Conservation (phyloP, 129 eudicot species). For the Helianthus tuberosus region DNA sequence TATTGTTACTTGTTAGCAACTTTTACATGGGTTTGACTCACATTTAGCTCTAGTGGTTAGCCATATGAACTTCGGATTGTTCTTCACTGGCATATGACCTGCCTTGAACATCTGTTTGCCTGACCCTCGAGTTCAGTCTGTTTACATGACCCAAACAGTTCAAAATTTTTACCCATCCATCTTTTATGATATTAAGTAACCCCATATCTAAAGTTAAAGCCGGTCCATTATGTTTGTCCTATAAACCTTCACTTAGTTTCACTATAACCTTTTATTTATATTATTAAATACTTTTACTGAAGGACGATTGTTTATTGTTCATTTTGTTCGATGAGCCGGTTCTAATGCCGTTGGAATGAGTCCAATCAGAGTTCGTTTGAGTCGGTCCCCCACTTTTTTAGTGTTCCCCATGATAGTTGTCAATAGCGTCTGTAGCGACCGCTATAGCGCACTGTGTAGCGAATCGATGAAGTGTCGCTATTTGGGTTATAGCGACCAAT, state of each 20-base stretch:
- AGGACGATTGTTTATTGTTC: neutral
- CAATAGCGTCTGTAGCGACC: no score
- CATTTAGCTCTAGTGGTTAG: neutral
- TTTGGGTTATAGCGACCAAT: no score
- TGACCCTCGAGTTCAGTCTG: neutral
- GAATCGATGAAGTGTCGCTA: no score
- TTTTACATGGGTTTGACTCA: slow-evolving; percentile 7
- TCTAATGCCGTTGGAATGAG: no score
- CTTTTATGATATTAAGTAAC: neutral
- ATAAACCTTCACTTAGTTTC: neutral
- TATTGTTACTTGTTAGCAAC: neutral
- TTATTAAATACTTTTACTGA: neutral
- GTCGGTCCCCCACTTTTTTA: no score
- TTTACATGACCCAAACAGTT: neutral
- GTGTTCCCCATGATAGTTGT: no score
- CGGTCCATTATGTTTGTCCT: neutral
- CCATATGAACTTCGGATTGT: neutral
- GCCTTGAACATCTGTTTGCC: neutral
- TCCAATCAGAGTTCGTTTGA: no score
- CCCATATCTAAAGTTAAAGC: neutral
- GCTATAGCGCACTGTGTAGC: no score
- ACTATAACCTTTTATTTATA: neutral
- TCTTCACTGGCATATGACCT: slow-evolving; percentile 2
- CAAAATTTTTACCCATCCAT: neutral
- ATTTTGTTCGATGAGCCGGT: neutral